A percentile compares a stretch with the other conserved stretches of the same genome.
phyloP scores from a whole-genome alignment of 495 filamentous ascomycete genomes.

The Acidiella bohemica region DNA sequence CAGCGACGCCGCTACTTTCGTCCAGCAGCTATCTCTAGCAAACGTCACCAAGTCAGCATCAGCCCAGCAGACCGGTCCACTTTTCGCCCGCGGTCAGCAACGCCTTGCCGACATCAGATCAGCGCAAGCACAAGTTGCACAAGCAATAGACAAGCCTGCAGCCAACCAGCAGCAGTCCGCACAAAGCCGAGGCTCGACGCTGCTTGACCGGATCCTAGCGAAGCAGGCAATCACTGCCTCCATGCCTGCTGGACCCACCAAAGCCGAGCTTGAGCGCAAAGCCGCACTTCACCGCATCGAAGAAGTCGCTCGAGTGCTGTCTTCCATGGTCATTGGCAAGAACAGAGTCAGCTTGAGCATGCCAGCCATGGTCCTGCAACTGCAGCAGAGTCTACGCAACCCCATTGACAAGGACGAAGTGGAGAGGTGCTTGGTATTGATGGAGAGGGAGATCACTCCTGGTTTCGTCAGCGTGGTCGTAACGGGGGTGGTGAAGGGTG shows the following conservation, averaged over 20 bases:
- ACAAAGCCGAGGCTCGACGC: slow-evolving; percentile 22
- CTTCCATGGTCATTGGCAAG: slow-evolving; percentile 34
- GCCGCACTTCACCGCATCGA: slow-evolving; percentile 46
- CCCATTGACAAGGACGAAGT: slow-evolving; percentile 49
- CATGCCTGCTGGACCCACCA: slow-evolving; percentile 29
- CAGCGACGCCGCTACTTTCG: slow-evolving; percentile 29
- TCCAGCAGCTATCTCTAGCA: slow-evolving; percentile 41
- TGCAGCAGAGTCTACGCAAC: slow-evolving; percentile 47
- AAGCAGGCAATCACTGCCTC: slow-evolving; percentile 40
- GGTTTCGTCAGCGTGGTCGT: slow-evolving; percentile 47
- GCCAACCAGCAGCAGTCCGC: slow-evolving; percentile 26
- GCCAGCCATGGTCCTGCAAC: slow-evolving; percentile 41
- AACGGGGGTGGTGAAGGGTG: slow-evolving; percentile 41
- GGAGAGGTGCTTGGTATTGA: slow-evolving; percentile 38
- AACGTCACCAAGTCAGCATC: slow-evolving; percentile 37
- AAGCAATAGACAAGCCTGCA: slow-evolving; percentile 27
- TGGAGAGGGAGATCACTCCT: slow-evolving; percentile 47
- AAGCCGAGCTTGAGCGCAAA: slow-evolving; percentile 39
- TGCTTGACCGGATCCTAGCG: slow-evolving; percentile 50
- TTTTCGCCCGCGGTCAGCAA: slow-evolving; percentile 43
- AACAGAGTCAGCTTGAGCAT: slow-evolving; percentile 45
- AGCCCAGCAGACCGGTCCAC: slow-evolving; percentile 31
- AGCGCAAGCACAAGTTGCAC: slow-evolving; percentile 28
- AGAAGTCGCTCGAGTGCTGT: slow-evolving; percentile 46
- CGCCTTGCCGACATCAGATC: slow-evolving; percentile 47